Base-by-base conservation (phyloP, 2,329 filamentous ascomycete genomes). In the Chrysoporthe austroafricana region DNA sequence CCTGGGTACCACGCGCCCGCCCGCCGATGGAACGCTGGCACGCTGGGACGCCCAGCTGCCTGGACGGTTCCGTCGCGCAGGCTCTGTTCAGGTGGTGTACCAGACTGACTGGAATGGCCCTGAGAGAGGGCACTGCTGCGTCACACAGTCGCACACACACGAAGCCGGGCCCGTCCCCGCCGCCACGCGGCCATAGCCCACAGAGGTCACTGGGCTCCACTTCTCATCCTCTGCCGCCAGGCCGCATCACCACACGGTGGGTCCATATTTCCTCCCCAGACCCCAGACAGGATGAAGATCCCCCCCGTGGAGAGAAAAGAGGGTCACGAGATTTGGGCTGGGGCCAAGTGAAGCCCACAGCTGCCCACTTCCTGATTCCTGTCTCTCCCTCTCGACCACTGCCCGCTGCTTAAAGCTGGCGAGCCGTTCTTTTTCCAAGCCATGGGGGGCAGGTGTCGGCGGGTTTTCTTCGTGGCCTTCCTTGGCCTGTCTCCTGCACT, bases 281-380 rank as follows among this genome's bases (percentile, higher is more conserved):
- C 16, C 7, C 42, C 34, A 26, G 59, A 21, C 42, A 18, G 18
- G 32, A 21, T 1, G 16, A 50, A 32, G 34, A 36, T n/a, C 34
- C 26, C 48, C 61, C 61, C 18, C 21, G 48, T 36, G 36, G 61
- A 63, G 61, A 54, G 26, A 43, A 57, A 26, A 42, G 61, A 21
- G 46, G n/a, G 46, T 39, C 36, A 42, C 11, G 14, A 63, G 21
- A 32, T 2, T 32, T n/a, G 32, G 32, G 16, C 9, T 16, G 21
- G 14, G 8, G 50, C 26, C 50, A 57, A 13, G 8, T 34, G 54
- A 18, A 39, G n/a, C 34, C n/a, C 36, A 50, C 42, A 26, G 4
- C 16, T 36, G 4, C 13, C 32, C 6, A 11, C 14, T 18, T 1
- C 7, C 54, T 46, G 13, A 13, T 14, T 18, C 44, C 26, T 26